Evolutionary conservation across 805 yeast genomes (phyloP), one percentile per base, ranked within the genome.

Genomic region (Brettanomyces anomalus): DNA sequence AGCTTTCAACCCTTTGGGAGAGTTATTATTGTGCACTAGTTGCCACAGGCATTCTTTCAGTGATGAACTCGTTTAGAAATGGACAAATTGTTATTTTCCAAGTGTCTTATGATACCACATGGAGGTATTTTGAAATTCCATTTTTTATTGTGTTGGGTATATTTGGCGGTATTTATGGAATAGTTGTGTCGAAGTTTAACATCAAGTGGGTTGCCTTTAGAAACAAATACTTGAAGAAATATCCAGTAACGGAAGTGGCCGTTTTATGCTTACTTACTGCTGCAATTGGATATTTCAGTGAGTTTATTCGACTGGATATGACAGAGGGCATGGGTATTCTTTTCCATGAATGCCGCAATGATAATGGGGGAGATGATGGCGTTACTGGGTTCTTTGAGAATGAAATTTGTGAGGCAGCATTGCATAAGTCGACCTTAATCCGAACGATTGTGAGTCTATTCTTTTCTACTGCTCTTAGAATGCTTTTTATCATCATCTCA

Each of bases 31-130:
- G 97, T 53, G 84, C 96, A 1, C 65, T 94, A 46, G 77, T 87
- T 1, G 96, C 96, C 0, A 90, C 89, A 0, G 76, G 86, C 0
- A 80, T 87, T 0, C 66, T 93, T 26, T 80, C 95, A 24, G 69
- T 80, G 8, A 70, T 89, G 52, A 85, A 94, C 54, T 97, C 99
- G 2, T 93, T 89, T 57, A 71, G 97, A 55, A 86, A 93, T 0
- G 98, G 98, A 1, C 96, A 89, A 62, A 74, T 93, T 49, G 97
- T 93, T 13, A 67, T 93, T 62, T 93, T 93, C 61, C 87, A 88
- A 55, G 96, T 93, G n/a, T 73, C 75, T 14, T 94, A 88, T 58
- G 89, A 85, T 52, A 77, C 79, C 11, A 73, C 79, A 46, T 93
- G 98, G 98, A 87, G 77, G 51, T 74, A 78, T 46, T 80, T 79